Conservation (phyloP, 78 protist species). For the Dictyostelium citrinum region DNA sequence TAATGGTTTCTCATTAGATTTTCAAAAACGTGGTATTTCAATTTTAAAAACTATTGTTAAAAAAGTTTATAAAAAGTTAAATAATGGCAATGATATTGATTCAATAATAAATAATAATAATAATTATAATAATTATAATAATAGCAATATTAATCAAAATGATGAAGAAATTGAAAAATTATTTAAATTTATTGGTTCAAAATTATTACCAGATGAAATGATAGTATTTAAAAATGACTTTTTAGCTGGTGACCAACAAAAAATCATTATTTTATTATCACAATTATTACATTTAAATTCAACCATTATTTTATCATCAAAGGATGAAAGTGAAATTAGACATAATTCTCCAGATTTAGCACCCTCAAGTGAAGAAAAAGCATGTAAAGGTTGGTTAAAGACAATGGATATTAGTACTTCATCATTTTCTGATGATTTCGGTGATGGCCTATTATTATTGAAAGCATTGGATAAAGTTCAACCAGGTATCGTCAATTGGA, state of each 20-base stretch:
- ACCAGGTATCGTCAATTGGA: constrained; percentile 66
- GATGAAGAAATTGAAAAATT: background rate
- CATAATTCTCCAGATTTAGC: constrained; percentile 24
- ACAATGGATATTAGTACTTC: constrained; percentile 41
- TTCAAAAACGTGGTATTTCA: background rate
- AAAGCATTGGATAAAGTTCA: constrained; percentile 57
- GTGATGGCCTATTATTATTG: constrained; percentile 48
- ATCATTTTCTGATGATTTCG: constrained; percentile 39
- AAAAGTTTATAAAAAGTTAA: background rate
- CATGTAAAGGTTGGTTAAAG: constrained; percentile 60
- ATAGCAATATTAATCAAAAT: background rate
- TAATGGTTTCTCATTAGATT: background rate
- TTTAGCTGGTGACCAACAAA: background rate
- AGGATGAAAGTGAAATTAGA: background rate
- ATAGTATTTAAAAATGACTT: background rate
- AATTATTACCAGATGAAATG: background rate
- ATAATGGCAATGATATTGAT: background rate
- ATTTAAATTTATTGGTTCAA: background rate
- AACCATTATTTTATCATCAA: background rate
- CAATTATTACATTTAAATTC: constrained; percentile 28
- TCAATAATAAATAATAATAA: background rate
- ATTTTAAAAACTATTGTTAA: background rate
- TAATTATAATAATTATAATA: background rate
- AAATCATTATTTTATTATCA: background rate
- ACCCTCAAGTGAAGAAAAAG: constrained; percentile 63